phyloP scores from a whole-genome alignment of 169 alveolate species.

The Eimeria acervulina region DNA sequence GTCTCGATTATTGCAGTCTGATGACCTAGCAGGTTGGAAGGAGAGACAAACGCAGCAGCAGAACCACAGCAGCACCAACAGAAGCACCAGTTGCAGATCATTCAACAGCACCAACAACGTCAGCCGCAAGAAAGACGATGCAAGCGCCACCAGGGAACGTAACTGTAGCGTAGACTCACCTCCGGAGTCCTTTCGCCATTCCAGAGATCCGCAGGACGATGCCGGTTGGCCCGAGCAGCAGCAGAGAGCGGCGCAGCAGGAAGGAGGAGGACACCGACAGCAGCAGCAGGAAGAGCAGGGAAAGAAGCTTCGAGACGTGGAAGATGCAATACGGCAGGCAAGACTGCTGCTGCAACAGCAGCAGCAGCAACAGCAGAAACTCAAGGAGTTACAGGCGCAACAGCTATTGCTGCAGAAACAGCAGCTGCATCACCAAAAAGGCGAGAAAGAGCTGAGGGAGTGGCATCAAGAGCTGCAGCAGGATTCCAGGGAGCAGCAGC shows the following conservation, averaged over 20 bases:
- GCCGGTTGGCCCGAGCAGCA: background rate
- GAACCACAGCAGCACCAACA: background rate
- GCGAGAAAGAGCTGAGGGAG: background rate
- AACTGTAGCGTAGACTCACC: background rate
- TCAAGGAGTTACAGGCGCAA: conserved; percentile 8
- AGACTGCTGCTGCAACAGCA: conserved; percentile 42
- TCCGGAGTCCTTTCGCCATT: background rate
- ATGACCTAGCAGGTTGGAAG: background rate
- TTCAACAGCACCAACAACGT: background rate
- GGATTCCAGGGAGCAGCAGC: conserved; percentile 43
- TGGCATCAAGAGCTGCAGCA: conserved; percentile 5
- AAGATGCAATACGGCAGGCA: background rate
- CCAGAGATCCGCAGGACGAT: background rate
- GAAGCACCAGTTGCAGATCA: background rate
- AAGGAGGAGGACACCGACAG: background rate
- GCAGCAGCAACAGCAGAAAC: conserved; percentile 13
- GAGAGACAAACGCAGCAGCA: background rate
- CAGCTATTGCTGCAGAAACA: conserved; percentile 50
- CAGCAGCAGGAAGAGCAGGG: conserved; percentile 4
- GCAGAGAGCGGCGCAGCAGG: background rate
- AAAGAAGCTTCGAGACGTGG: background rate
- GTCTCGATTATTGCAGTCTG: background rate
- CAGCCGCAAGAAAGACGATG: background rate
- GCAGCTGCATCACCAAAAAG: conserved; percentile 43
- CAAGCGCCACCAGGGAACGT: background rate